Evolutionary conservation across 2,329 filamentous ascomycete species (phyloP).

Genomic region (Nothomitra cinnamomea): DNA sequence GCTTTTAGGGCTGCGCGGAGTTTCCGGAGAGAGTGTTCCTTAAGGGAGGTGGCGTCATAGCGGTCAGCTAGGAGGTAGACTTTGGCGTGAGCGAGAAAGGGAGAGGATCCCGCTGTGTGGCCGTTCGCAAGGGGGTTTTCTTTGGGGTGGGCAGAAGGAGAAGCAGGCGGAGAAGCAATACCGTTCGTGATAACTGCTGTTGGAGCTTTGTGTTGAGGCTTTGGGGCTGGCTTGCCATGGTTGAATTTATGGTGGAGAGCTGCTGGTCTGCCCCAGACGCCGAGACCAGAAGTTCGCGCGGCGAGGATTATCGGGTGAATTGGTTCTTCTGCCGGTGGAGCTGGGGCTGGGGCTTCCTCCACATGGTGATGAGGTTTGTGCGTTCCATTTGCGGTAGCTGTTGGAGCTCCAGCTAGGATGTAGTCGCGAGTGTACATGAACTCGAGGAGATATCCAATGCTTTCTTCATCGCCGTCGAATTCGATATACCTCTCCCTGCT

Average conservation of each 20-base stretch:
- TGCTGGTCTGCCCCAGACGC: slow-evolving; percentile 5
- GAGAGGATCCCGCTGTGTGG: background rate
- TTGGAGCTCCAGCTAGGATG: background rate
- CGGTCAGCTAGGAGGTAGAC: slow-evolving; percentile 7
- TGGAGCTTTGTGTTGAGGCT: background rate
- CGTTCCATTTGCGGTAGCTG: background rate
- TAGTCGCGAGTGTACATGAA: slow-evolving; percentile 7
- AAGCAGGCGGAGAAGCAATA: background rate
- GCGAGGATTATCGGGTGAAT: slow-evolving; percentile 4
- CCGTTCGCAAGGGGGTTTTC: background rate
- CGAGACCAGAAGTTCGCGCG: slow-evolving; percentile 3
- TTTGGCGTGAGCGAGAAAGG: slow-evolving; percentile 4
- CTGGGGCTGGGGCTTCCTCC: background rate
- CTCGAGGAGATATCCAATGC: slow-evolving; percentile 6
- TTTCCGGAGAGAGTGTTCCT: slow-evolving; percentile 4
- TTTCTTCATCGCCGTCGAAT: slow-evolving; percentile 6
- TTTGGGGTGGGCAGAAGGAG: background rate
- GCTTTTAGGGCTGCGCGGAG: slow-evolving; percentile 6
- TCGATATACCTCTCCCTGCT: slow-evolving; percentile 5
- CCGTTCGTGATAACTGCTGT: background rate
- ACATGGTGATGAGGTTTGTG: background rate
- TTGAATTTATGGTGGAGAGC: slow-evolving; percentile 6
- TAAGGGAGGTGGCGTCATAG: slow-evolving; percentile 3
- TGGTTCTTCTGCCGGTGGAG: background rate
- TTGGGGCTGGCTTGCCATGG: background rate